phyloP scores from a whole-genome alignment of 176 grass and related monocot species.

The Phoenix roebelenii region DNA sequence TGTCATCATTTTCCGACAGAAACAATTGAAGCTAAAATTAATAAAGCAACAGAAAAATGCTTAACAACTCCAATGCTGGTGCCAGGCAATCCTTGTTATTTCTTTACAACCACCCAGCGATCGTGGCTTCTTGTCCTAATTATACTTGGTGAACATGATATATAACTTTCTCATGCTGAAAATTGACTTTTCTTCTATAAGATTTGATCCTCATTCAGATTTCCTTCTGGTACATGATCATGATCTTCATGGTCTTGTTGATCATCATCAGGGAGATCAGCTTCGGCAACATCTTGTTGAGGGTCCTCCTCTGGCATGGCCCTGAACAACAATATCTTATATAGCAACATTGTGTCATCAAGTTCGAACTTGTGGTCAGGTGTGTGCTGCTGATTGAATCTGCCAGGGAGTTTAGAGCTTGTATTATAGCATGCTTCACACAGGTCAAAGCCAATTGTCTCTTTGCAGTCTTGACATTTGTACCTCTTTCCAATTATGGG shows the following conservation, averaged over 20 bases:
- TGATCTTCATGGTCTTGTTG: not conserved
- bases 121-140: no score
- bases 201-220: constrained; percentile 16
- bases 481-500: constrained; percentile 75
- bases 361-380: constrained; percentile 70
- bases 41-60: no score
- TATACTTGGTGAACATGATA: no score
- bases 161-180: no score
- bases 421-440: constrained; percentile 66
- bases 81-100: no score
- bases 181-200: no score
- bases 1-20: no score
- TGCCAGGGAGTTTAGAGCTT: constrained; percentile 52
- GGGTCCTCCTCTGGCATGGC: constrained; percentile 1
- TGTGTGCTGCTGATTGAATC: constrained; percentile 95
- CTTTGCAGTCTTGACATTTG: constrained; percentile 71
- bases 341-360: constrained; percentile 12
- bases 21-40: no score
- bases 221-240: not conserved
- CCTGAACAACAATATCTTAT: not conserved
- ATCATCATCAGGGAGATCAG: not conserved
- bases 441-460: constrained; percentile 59
- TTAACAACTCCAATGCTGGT: no score
- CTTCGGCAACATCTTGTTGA: constrained; percentile 1
- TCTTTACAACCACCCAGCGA: no score